Evolutionary conservation across 441 rosid species (phyloP).

Genomic region (Pelargonium cotyledonis): DNA sequence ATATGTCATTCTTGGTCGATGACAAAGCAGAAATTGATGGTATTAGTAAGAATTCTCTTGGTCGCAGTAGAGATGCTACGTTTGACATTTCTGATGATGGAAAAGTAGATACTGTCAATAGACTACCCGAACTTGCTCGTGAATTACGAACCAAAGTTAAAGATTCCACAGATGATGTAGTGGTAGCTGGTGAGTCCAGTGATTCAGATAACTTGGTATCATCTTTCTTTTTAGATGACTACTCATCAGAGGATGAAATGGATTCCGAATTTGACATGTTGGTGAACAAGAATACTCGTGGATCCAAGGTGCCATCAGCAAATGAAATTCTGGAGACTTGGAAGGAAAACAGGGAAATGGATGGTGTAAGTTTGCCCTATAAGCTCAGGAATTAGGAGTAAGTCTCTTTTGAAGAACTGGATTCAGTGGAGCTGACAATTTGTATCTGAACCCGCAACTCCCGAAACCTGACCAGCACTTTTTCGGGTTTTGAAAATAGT

Average conservation of each 20-base stretch:
- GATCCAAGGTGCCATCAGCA: conserved; percentile 47
- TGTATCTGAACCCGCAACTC: too few species aligned
- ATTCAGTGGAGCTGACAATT: too few species aligned
- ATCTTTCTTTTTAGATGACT: conserved; percentile 6
- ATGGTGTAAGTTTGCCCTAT: conserved; percentile 25
- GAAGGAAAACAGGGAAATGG: conserved; percentile 42
- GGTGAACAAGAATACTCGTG: conserved; percentile 27
- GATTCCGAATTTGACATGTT: conserved; percentile 14
- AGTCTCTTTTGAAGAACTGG: background rate
- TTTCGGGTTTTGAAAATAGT: too few species aligned
- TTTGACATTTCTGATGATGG: conserved; percentile 4
- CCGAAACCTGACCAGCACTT: too few species aligned
- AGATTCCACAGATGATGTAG: background rate
- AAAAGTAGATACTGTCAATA: background rate
- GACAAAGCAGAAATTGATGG: conserved; percentile 8
- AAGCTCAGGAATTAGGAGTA: background rate
- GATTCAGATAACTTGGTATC: background rate
- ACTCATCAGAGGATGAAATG: conserved; percentile 15
- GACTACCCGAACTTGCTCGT: background rate
- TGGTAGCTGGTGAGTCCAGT: conserved; percentile 1
- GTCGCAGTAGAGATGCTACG: background rate
- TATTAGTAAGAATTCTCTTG: background rate
- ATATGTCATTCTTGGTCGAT: conserved; percentile 14
- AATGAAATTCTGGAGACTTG: conserved; percentile 58
- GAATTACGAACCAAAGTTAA: background rate